Evolutionary conservation across 345 rosid species (phyloP), one percentile per base, ranked within the genome.

Genomic region (Cardamine occulta): DNA sequence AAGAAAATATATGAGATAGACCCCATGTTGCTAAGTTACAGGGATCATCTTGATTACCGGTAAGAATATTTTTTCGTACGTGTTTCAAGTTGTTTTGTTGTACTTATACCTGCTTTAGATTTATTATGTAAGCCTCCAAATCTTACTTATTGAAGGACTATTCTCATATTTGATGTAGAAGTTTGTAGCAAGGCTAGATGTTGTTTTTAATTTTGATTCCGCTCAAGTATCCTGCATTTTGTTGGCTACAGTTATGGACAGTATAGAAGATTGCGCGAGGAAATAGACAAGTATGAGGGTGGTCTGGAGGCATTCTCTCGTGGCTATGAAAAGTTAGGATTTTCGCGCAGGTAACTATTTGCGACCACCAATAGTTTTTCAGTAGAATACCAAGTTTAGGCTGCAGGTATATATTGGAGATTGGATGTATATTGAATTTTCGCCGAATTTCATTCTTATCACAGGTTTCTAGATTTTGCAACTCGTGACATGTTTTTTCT

Each of bases 311-410:
- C 78, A 32, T 95, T 95, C 85, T 91, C 99, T 82, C 93, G 92
- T 64, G 97, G 97, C 70, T 91, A 91, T 84, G 93, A 91, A 85
- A 95, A 88, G 82, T 79, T 95, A 68, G 99, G 99, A 76, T 95
- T 95, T 73, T 67, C 61, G 8, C 83, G 87, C 87, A 89, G 97
- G 98, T 94, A 81, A 75, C 32, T 39, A 10, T 77, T 37, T 58
- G 14, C 35, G 49, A 65, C 56, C 67, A 57, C 53, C 71, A 54
- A 34, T 54, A 55, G 34, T 18, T 66, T 31, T 23, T 51, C 7
- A 47, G 61, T 56, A 42, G 28, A 42, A 1, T 24, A 39, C 64
- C 57, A 68, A 19, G 24, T 31, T 44, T 42, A 60, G 70, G 28
- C 57, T 52, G 63, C 5, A 26, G 49, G 53, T 31, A 2, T 74